These are phyloP conservation scores for Penicillium canescens DNA, from an alignment of 495 filamentous ascomycete genomes.

Conservation along the genomic window DNA sequence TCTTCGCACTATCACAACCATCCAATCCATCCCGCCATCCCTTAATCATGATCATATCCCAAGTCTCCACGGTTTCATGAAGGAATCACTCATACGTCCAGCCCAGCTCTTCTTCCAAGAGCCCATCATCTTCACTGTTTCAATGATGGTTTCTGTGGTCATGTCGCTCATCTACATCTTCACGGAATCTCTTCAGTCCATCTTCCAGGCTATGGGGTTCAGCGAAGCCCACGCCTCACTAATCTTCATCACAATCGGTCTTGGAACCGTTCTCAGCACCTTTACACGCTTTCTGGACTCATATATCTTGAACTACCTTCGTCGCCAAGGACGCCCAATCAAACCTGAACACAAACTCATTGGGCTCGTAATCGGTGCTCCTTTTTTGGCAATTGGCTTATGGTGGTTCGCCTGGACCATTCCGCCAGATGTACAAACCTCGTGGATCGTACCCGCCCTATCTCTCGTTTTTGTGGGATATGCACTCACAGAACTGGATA, in stretches of 20 bases:
- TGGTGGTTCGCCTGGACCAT: slow-evolving; percentile 58
- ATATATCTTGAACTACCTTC: slow-evolving; percentile 27
- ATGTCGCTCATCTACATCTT: slow-evolving; percentile 57
- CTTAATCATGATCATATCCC: slow-evolving; percentile 46
- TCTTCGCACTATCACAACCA: slow-evolving; percentile 21
- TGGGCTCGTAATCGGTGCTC: slow-evolving; percentile 48
- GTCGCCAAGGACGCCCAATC: slow-evolving; percentile 25
- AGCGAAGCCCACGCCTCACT: slow-evolving; percentile 35
- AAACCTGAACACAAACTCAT: slow-evolving; percentile 51
- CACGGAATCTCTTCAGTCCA: slow-evolving; percentile 46
- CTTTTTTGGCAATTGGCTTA: slow-evolving; percentile 40
- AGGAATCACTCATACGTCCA: slow-evolving; percentile 43
- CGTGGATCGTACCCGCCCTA: slow-evolving; percentile 45
- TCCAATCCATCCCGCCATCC: slow-evolving; percentile 23
- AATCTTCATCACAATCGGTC: slow-evolving; percentile 44
- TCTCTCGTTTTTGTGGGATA: slow-evolving; percentile 49
- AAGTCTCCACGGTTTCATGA: slow-evolving; percentile 36
- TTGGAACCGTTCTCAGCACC: slow-evolving; percentile 43
- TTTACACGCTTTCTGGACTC: slow-evolving; percentile 45
- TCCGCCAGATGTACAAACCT: slow-evolving; percentile 35
- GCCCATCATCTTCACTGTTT: slow-evolving; percentile 48
- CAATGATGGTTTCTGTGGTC: slow-evolving; percentile 45
- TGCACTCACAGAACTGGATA: slow-evolving; percentile 51
- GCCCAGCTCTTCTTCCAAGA: slow-evolving; percentile 48
- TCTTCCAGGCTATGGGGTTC: slow-evolving; percentile 48